phyloP scores from a whole-genome alignment of 257 asterid species.

The Solanum raphanifolium region DNA sequence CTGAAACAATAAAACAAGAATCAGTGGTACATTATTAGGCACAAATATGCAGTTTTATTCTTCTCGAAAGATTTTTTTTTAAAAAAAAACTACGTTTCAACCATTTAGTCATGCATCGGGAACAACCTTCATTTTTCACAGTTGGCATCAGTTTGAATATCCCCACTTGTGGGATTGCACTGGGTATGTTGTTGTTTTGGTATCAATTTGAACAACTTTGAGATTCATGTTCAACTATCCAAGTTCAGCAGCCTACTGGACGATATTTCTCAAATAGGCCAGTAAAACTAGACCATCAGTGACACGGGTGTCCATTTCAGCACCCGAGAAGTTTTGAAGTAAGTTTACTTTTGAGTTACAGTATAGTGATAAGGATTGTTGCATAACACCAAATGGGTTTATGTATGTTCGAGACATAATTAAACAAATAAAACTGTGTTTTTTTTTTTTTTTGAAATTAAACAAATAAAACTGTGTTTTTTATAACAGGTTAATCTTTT shows the following conservation, averaged over 20 bases:
- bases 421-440: background rate
- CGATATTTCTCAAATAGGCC: background rate
- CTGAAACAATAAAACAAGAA: slow-evolving; percentile 63
- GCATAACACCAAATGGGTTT: background rate
- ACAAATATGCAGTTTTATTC: background rate
- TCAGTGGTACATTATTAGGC: background rate
- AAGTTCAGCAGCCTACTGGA: background rate
- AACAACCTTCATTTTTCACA: background rate
- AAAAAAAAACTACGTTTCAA: background rate
- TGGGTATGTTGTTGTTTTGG: background rate
- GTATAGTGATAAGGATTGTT: background rate
- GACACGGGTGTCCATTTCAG: background rate
- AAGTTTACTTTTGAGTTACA: background rate
- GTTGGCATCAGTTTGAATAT: background rate
- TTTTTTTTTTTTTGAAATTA: too few species aligned
- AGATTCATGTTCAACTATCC: background rate
- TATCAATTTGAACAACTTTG: background rate
- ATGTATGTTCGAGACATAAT: background rate
- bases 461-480: background rate
- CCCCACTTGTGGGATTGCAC: background rate
- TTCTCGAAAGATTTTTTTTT: background rate
- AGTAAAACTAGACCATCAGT: background rate
- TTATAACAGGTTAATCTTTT: background rate
- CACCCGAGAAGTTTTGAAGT: background rate
- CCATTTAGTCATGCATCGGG: background rate